Evolutionary conservation across 2,329 filamentous ascomycete species (phyloP).

Genomic region (Aaosphaeria pasadenensis): DNA sequence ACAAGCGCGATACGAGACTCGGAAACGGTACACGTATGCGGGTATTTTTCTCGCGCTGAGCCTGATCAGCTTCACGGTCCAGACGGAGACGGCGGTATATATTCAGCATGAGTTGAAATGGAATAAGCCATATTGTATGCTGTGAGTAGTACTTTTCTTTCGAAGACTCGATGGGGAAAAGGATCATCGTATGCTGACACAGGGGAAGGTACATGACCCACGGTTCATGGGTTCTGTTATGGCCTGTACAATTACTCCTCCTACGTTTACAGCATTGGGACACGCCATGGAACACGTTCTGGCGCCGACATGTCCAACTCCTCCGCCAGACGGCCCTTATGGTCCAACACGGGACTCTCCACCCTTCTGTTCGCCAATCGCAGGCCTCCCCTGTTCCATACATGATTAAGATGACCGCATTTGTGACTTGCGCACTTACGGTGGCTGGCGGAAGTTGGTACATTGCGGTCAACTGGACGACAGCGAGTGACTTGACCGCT

Average conservation of each 20-base stretch:
- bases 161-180: not conserved
- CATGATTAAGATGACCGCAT: slow-evolving; percentile 73
- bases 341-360: slow-evolving; percentile 76
- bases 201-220: slow-evolving; percentile 76
- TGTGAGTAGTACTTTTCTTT: slow-evolving; percentile 52
- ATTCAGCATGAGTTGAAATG: slow-evolving; percentile 90
- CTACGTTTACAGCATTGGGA: slow-evolving; percentile 76
- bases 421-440: slow-evolving; percentile 82
- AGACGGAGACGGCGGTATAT: slow-evolving; percentile 94
- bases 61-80: slow-evolving; percentile 83
- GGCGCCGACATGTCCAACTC: slow-evolving; percentile 67
- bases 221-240: slow-evolving; percentile 87
- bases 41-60: slow-evolving; percentile 79
- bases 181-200: slow-evolving; percentile 2
- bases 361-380: slow-evolving; percentile 51
- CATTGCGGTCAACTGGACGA: slow-evolving; percentile 88
- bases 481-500: slow-evolving; percentile 87
- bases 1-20: slow-evolving; percentile 63
- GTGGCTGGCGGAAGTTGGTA: slow-evolving; percentile 95
- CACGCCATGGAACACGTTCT: slow-evolving; percentile 80
- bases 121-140: slow-evolving; percentile 99
- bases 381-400: slow-evolving; percentile 63
- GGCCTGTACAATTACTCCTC: slow-evolving; percentile 78
- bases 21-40: slow-evolving; percentile 83
- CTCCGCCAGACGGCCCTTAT: slow-evolving; percentile 72